Base-by-base conservation (phyloP, 78 protist species). In the Dictyostelium purpureum region DNA sequence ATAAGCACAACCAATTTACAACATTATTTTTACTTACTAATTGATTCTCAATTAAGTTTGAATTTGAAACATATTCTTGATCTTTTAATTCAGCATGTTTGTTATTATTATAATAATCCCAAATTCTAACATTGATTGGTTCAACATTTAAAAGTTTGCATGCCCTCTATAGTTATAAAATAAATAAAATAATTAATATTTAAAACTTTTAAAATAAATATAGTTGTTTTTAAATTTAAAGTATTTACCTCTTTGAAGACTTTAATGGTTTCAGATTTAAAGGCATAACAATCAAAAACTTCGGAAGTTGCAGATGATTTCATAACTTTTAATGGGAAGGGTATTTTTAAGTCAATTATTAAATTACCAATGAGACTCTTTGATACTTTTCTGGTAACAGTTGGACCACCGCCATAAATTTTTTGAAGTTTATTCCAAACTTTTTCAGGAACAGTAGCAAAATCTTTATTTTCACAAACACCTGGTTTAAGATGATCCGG, bases 381-480 rank as follows among this genome's bases (percentile, higher is more conserved):
- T 2, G 43, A 42, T 4, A 73, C 90, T 28, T 40, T 43, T 74
- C 92, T 69, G 16, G n/a, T 16, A 18, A 87, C 49, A 19, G 40
- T 83, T 24, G 92, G 92, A 57, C 92, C 92, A 77, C 92, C 92
- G 24, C 80, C 77, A 49, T 87, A 87, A 14, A 40, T 35, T 16
- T 28, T 45, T 28, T 54, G 35, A 37, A 65, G 42, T 57, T 67
- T 81, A 4, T 47, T 51, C 57, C 77, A 81, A 0, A 49, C 11
- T 14, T 19, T 35, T 18, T 38, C 80, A 16, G 87, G 94, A 11
- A 77, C 94, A 2, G 65, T 21, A 19, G n/a, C 6, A 33, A 70
- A 88, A 28, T 77, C 24, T 7, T 16, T 26, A 4, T 24, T 10
- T 43, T 75, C 94, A 4, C 24, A 18, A 2, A 42, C 31, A 24